Evolutionary conservation across 257 asterid genomes (phyloP), one percentile per base, ranked within the genome.

Genomic region (Linderniella brevidens): DNA sequence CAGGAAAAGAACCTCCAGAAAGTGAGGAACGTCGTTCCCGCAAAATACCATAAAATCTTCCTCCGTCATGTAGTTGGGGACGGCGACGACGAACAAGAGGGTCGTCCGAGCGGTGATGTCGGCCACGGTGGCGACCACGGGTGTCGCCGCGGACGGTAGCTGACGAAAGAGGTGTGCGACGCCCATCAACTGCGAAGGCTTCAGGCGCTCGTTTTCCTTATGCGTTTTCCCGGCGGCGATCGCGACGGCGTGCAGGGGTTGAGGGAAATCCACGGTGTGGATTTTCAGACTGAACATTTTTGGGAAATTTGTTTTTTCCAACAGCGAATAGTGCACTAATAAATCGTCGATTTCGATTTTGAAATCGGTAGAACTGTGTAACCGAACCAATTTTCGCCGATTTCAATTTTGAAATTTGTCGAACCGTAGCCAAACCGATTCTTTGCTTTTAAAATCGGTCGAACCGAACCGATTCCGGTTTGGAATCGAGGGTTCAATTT

Each of bases 121-220:
- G 39, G 92, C 4, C 6, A 25, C 61, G 5, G 73, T 47, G 46
- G 73, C 59, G 64, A 63, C 49, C 63, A 56, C n/a, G 17, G 65
- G 79, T 35, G 54, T 52, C 49, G 69, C 14, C 58, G 65, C 39
- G 39, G 71, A 62, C 0, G 90, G 84, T 8, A 80, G 74, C 51
- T 74, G 78, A 47, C 88, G 96, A 81, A 81, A 90, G 49, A 90
- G 93, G 64, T 90, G 96, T 13, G 78, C 78, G 19, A 71, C 76
- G 52, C 96, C 93, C 70, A 72, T 73, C 48, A 76, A 67, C 37
- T 90, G 83, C 5, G 76, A 56, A 9, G 94, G 92, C 62, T 56
- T 66, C 19, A 48, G 17, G 12, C 54, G 60, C 3, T 43, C 35
- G 49, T 15, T 52, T 41, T 15, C 37, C 11, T n/a, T n/a, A n/a